Evolutionary conservation across 1,139 yeast species (phyloP).

Genomic region (Suhomyces coccinellae): DNA sequence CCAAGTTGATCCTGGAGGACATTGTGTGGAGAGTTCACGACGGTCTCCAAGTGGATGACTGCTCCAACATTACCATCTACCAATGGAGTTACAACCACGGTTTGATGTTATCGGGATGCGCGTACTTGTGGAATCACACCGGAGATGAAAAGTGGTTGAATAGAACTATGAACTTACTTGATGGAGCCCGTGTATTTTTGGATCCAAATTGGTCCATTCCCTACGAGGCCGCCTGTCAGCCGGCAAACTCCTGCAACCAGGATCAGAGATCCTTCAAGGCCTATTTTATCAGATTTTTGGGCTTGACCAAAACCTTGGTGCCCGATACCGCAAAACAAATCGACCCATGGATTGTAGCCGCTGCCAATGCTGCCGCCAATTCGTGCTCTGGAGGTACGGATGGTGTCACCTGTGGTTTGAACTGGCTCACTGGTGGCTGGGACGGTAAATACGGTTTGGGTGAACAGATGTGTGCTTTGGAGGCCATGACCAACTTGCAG

Average conservation of each 20-base stretch:
- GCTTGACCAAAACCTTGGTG: constrained; percentile 56
- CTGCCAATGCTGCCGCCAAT: constrained; percentile 58
- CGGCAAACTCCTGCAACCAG: constrained; percentile 54
- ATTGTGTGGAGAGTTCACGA: constrained; percentile 53
- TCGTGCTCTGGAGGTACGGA: constrained; percentile 75
- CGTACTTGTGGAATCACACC: constrained; percentile 70
- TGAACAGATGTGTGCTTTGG: constrained; percentile 76
- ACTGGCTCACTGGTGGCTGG: constrained; percentile 57
- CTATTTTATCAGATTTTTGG: constrained; percentile 65
- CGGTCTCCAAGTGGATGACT: constrained; percentile 68
- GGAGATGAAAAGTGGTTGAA: constrained; percentile 55
- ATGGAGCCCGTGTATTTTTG: constrained; percentile 53
- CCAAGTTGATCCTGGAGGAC: constrained; percentile 46
- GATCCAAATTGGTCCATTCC: constrained; percentile 35
- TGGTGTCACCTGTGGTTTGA: constrained; percentile 74
- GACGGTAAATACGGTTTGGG: constrained; percentile 74
- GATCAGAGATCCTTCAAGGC: constrained; percentile 83
- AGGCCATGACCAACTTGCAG: constrained; percentile 49
- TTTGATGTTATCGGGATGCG: constrained; percentile 68
- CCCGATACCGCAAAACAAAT: constrained; percentile 50
- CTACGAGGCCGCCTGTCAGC: constrained; percentile 67
- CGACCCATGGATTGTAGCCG: constrained; percentile 39
- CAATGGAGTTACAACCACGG: constrained; percentile 85
- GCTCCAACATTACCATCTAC: constrained; percentile 51
- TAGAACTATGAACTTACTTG: constrained; percentile 51